Base-by-base conservation (phyloP, 495 filamentous ascomycete species). In the Cudoniella acicularis region DNA sequence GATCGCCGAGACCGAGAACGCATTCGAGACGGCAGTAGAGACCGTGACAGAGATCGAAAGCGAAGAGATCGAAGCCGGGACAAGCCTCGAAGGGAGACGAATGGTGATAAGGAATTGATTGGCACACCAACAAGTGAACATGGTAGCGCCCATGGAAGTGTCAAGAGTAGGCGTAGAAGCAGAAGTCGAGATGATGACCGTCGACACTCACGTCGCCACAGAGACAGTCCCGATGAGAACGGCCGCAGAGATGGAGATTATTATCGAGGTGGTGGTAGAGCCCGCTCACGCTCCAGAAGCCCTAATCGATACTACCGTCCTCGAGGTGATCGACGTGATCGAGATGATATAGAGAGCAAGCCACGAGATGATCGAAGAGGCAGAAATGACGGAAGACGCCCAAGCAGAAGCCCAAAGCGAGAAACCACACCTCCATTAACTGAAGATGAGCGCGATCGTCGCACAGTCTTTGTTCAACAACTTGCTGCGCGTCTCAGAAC, bases 391-490 rank as follows among this genome's bases (percentile, higher is more conserved):
- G 75, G 75, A 27, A 70, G 73, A 52, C 73, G 69, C 21, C 75
- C 82, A 65, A 79, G 79, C 69, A 74, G 75, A 42, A 79, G 77
- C 61, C 75, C 79, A 40, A 74, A 75, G 62, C 67, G 70, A 66
- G 76, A 77, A 57, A 58, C 66, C 20, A 80, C 74, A 41, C 79
- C 86, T 41, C 87, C 87, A 62, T 83, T 88, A 40, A 96, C 88
- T 60, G 93, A 97, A 71, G 94, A 98, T 75, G 93, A 98, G 73
- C 90, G 92, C 66, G 94, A 98, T 77, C 86, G 90, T 60, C 89
- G 95, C 60, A 98, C 94, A 62, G 90, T 99, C 59, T 99, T 99
- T 69, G 95, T 98, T 45, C 94, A 98, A 76, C 95, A 99, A 70
- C 85, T 99, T 62, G 92, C 94, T 53, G 90, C 90, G 52, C 91